phyloP scores from a whole-genome alignment of 2,329 filamentous ascomycete genomes.

The Knufia petricola region DNA sequence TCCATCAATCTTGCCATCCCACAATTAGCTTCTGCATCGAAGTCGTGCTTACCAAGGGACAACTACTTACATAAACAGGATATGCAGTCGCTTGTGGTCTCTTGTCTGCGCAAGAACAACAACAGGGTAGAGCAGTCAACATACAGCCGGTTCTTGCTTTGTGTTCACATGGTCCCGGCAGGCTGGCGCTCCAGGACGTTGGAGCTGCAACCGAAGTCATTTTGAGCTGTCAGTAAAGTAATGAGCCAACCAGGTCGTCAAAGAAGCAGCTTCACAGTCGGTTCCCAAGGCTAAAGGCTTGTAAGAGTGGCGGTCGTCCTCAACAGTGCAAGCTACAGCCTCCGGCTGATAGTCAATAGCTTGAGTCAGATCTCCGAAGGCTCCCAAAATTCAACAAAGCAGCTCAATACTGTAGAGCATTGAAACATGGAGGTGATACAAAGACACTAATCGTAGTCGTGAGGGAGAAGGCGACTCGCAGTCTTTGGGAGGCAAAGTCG shows the following conservation, averaged over 20 bases:
- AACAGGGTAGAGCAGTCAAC: slow-evolving; percentile 18
- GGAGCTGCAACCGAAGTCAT: background rate
- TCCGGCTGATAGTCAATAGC: too few species aligned
- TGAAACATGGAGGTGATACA: too few species aligned
- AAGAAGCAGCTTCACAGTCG: background rate
- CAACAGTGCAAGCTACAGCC: too few species aligned
- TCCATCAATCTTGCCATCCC: slow-evolving; percentile 15
- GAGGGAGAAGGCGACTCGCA: too few species aligned
- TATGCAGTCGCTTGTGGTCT: slow-evolving; percentile 20
- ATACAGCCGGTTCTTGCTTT: slow-evolving; percentile 19
- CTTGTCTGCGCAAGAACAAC: slow-evolving; percentile 22
- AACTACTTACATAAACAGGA: slow-evolving; percentile 14
- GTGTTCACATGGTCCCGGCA: slow-evolving; percentile 17
- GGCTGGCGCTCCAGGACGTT: background rate
- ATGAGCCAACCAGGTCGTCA: too few species aligned
- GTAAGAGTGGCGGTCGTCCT: too few species aligned
- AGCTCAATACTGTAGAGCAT: too few species aligned
- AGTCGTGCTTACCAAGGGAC: background rate
- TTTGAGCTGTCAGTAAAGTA: too few species aligned
- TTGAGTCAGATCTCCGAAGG: too few species aligned
- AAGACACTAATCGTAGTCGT: too few species aligned
- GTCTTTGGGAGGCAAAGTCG: background rate
- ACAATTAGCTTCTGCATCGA: background rate
- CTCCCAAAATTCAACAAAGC: too few species aligned
- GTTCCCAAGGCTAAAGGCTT: too few species aligned